Evolutionary conservation across 805 yeast species (phyloP).

Genomic region (Cyberlindnera euphorbiiphila): DNA sequence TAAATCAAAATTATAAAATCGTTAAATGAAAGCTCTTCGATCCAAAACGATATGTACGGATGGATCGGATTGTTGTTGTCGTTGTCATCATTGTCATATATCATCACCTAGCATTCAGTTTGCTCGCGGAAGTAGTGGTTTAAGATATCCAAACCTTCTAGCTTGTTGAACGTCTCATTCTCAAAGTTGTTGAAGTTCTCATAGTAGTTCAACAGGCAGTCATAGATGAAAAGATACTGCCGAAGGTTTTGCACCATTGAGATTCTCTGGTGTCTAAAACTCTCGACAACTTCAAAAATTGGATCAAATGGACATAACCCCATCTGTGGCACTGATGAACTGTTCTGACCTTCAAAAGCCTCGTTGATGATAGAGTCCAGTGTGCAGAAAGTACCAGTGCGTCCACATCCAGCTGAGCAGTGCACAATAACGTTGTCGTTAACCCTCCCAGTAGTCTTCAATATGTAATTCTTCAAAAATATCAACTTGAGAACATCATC

Average conservation of each 20-base stretch:
- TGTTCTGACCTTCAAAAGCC: conserved; percentile 2
- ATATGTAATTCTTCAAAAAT: conserved; percentile 41
- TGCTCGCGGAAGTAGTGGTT: conserved; percentile 13
- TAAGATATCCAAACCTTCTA: conserved; percentile 17
- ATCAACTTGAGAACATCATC: conserved; percentile 54
- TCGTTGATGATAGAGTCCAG: conserved; percentile 55
- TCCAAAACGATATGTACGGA: too few species aligned
- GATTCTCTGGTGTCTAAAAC: conserved; percentile 67
- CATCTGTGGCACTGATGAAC: conserved; percentile 1
- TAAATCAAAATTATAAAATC: neutral
- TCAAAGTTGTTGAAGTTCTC: conserved; percentile 14
- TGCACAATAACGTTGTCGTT: conserved; percentile 55
- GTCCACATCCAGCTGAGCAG: conserved; percentile 96
- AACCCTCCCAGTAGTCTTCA: conserved; percentile 25
- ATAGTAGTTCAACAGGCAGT: conserved; percentile 37
- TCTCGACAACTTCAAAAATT: conserved; percentile 58
- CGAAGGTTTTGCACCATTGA: conserved; percentile 83
- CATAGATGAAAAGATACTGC: conserved; percentile 74
- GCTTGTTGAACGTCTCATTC: conserved; percentile 9
- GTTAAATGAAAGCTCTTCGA: too few species aligned
- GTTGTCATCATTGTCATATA: too few species aligned
- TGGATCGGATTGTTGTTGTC: too few species aligned
- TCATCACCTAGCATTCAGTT: too few species aligned
- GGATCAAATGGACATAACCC: conserved; percentile 40
- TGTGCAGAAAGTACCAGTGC: conserved; percentile 87